Evolutionary conservation across 768 basidiomycete species (phyloP), one percentile per base, ranked within the genome.

Genomic region (Gymnopilus dilepis): DNA sequence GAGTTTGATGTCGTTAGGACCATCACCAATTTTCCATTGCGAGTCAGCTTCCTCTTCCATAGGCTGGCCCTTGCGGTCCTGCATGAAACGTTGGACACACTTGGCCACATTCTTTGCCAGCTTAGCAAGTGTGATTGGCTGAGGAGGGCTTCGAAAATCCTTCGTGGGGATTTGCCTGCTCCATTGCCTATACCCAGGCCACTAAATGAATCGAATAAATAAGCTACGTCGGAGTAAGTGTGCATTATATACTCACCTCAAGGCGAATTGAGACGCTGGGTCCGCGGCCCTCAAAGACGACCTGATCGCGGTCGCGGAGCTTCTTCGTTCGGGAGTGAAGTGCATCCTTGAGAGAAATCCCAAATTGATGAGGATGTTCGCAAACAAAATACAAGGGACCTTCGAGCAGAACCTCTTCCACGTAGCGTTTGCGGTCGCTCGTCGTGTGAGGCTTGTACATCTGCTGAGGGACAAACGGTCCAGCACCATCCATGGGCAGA

Each of bases 151-250:
- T 38, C 84, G 83, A 71, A 92, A 93, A 73, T 93, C 91, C 72
- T 86, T 86, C 1, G 91, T 92, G 7, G 91, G 91, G 62, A 93
- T 92, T 70, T 93, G 91, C 58, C 89, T 82, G 58, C 87, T 89
- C 90, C 90, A 93, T 47, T 85, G 82, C 30, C 84, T 77, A 65
- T 92, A 92, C 1, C 91, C 90, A 4, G 90, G 90, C 91, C 91
- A 93, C 91, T 92, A 61, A 17, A 61, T 9, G 15, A 21, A 60
- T 59, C 42, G 1, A 24, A 34, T 52, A 56, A 8, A 54, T 38
- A 53, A 22, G 38, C 30, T 51, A 53, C 60, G 17, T 47, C 47
- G 56, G 24, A 50, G 28, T 34, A 56, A 33, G 11, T 11, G 47
- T 31, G 34, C 6, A 50, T 50, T 28, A 37, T 53, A 22, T 57